These are phyloP conservation scores for Eutypa lata DNA, from an alignment of 2,329 filamentous ascomycete species.

Conservation along the genomic window DNA sequence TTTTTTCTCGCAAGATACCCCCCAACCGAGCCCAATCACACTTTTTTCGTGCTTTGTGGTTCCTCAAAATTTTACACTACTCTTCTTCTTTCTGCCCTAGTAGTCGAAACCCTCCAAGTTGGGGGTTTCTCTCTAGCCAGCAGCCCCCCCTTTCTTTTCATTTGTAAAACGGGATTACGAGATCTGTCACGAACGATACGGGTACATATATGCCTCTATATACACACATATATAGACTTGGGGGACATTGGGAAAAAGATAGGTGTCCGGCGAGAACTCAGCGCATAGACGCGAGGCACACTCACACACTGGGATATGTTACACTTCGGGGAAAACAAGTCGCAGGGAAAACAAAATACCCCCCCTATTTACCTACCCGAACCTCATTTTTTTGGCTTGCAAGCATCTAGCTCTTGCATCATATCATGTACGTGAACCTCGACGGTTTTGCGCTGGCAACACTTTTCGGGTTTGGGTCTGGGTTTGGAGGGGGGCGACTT, in stretches of 20 bases:
- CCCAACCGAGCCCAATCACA: constrained; percentile 9
- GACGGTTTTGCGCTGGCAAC: constrained; percentile 17
- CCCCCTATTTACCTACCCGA: background rate
- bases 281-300: background rate
- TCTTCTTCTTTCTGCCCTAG: no score
- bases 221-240: background rate
- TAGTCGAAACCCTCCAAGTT: no score
- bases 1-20: constrained; percentile 25
- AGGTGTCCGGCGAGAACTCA: background rate
- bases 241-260: background rate
- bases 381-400: background rate
- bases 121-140: no score
- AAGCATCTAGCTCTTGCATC: constrained; percentile 8
- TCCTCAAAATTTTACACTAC: no score
- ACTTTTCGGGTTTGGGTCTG: background rate
- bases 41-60: constrained; percentile 1
- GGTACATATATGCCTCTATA: background rate
- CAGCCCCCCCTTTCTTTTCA: background rate
- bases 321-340: background rate
- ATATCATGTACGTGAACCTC: constrained; percentile 12
- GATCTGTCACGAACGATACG: background rate
- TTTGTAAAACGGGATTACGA: background rate
- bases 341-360: background rate
- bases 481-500: background rate
- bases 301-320: background rate